Percentiles rank a stretch among this genome's conserved stretches.
Evolutionary conservation across 176 grass and related monocot genomes (phyloP).

Genomic region (Bromus sterilis): DNA sequence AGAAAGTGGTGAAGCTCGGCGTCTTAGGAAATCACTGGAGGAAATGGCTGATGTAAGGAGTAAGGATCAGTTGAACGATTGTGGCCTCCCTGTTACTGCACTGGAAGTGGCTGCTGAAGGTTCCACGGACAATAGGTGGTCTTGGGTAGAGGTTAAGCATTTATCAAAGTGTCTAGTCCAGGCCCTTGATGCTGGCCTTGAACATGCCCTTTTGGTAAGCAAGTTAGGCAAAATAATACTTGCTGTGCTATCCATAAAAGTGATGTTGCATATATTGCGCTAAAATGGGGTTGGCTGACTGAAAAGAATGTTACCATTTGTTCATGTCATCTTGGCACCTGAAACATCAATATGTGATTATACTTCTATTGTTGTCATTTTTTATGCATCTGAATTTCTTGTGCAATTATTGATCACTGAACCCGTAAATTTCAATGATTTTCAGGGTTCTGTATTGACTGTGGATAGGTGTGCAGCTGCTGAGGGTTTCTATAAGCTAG

Average conservation of each 20-base stretch:
- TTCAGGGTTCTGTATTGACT: constrained; percentile 68
- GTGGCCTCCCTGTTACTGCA: constrained; percentile 61
- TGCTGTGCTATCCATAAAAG: constrained; percentile 10
- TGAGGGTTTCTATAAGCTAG: constrained; percentile 94
- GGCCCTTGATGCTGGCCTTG: constrained; percentile 96
- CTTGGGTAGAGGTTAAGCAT: constrained; percentile 90
- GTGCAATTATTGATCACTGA: constrained; percentile 5
- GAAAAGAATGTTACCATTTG: not conserved
- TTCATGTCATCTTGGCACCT: not conserved
- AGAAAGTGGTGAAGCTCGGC: constrained; percentile 88
- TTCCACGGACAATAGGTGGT: constrained; percentile 72
- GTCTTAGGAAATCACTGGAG: constrained; percentile 83
- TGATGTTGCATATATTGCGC: not conserved
- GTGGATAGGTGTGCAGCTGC: constrained; percentile 84
- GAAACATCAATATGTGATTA: not conserved
- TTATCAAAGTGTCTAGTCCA: constrained; percentile 83
- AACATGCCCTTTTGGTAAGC: constrained; percentile 85
- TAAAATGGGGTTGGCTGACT: constrained; percentile 5
- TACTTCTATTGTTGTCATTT: not conserved
- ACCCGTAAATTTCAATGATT: constrained; percentile 15
- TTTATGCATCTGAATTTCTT: constrained; percentile 15
- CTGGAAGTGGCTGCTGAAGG: constrained; percentile 65
- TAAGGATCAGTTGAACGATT: constrained; percentile 63
- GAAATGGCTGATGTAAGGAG: constrained; percentile 83
- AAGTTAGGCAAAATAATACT: constrained; percentile 4